Base-by-base conservation (phyloP, 305 asterid genomes). In the Solanum hybrid region DNA sequence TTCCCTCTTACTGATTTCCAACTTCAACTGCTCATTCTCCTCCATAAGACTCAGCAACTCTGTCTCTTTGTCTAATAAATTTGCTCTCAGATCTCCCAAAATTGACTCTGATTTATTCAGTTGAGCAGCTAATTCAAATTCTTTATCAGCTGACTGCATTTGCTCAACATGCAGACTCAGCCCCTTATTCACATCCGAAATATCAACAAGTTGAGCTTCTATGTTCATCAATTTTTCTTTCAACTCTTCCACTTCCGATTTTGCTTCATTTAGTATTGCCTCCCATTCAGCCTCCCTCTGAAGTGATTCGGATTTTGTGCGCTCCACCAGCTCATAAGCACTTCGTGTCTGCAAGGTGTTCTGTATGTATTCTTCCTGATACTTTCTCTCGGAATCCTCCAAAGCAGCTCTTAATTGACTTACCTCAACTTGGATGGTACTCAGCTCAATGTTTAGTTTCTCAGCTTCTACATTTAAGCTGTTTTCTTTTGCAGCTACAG, bases 351-450 rank as follows among this genome's bases (percentile, higher is more conserved):
- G 95, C 94, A 94, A 89, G 22, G 95, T 94, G 91, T 96, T 94
- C 89, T 94, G 93, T 6, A 94, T 91, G 91, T 93, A 91, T 89
- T 95, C 95, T 81, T 95, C 97, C 78, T 92, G 94, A 88, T 94
- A 93, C 94, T 95, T 94, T 90, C 89, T 95, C 82, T 96, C 98
- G 79, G 97, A 96, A 79, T 91, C 93, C 92, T 94, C 99, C n/a
- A 96, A 93, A 10, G 94, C 96, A 72, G 92, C 94, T 91, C 93
- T 94, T 57, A 96, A 89, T 89, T 91, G 91, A 79, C 88, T 90
- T 10, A 79, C 93, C 90, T 97, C 98, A 15, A 79, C 61, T 91
- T 93, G 94, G 87, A 90, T 79, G 73, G 89, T n/a, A 65, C 82
- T 34, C 38, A 95, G 91, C 92, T 95, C 97, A 45, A 87, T 11